These are phyloP conservation scores for Aspergillus campestris DNA, from an alignment of 495 filamentous ascomycete species.

Conservation along the genomic window DNA sequence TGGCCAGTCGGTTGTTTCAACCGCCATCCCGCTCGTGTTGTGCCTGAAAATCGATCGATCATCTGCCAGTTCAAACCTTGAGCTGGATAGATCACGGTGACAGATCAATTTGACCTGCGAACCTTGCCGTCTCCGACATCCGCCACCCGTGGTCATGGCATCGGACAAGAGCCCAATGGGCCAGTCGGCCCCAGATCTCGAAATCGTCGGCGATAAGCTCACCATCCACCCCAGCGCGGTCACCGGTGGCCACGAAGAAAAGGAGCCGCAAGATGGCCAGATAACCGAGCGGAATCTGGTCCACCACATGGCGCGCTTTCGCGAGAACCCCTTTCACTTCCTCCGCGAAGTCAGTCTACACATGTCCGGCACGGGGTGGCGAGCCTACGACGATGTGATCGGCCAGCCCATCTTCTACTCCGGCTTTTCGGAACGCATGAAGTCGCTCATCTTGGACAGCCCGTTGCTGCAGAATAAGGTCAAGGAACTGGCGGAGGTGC, in stretches of 20 bases:
- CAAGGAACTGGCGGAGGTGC: slow-evolving; percentile 61
- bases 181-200: slow-evolving; percentile 67
- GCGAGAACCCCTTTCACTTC: slow-evolving; percentile 64
- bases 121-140: slow-evolving; percentile 2
- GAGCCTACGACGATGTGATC: slow-evolving; percentile 81
- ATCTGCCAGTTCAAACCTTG: too few relatives aligned
- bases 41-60: too few relatives aligned
- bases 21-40: too few relatives aligned
- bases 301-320: slow-evolving; percentile 74
- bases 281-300: slow-evolving; percentile 65
- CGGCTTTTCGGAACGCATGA: slow-evolving; percentile 89
- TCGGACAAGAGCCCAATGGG: slow-evolving; percentile 24
- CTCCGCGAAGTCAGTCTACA: slow-evolving; percentile 86
- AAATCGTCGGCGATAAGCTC: slow-evolving; percentile 70
- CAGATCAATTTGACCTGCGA: too few relatives aligned
- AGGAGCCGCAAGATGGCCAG: slow-evolving; percentile 24
- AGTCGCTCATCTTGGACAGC: slow-evolving; percentile 60
- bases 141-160: slow-evolving; percentile 20
- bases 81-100: too few relatives aligned
- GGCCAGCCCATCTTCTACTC: slow-evolving; percentile 90
- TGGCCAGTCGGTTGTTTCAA: too few relatives aligned
- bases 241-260: slow-evolving; percentile 26
- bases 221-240: slow-evolving; percentile 74
- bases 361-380: slow-evolving; percentile 86
- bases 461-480: slow-evolving; percentile 67